A percentile compares a stretch with the other conserved stretches of the same genome.
These are phyloP conservation scores for Xylariaceae sp. DNA, from an alignment of 2,329 filamentous ascomycete genomes.

Conservation along the genomic window DNA sequence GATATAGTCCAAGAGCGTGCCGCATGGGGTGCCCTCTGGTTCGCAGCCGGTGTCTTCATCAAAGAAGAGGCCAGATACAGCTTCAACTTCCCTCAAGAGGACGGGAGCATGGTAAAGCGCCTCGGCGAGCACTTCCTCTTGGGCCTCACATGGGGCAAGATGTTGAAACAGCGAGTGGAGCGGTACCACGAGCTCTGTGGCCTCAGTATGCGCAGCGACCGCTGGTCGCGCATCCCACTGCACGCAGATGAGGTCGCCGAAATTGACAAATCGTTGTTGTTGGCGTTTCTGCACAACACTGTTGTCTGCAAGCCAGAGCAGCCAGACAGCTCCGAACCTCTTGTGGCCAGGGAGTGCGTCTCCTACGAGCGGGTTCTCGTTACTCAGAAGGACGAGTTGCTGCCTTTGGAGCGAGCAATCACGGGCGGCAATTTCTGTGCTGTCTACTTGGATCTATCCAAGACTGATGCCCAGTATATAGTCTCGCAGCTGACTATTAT, in stretches of 20 bases:
- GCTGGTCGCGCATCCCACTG: not conserved
- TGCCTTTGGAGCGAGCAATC: too few relatives aligned
- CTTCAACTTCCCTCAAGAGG: not conserved
- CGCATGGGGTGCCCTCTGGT: not conserved
- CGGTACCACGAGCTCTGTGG: not conserved
- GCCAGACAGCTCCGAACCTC: not conserved
- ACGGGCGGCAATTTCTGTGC: too few relatives aligned
- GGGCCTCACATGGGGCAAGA: not conserved
- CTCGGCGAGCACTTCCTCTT: not conserved
- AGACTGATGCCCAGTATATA: too few relatives aligned
- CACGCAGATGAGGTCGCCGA: not conserved
- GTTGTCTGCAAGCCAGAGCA: not conserved
- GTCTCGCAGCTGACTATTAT: too few relatives aligned
- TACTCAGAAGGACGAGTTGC: not conserved
- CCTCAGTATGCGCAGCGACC: not conserved
- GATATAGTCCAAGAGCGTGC: not conserved
- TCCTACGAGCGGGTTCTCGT: not conserved
- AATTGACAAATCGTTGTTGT: not conserved
- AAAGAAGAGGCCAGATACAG: not conserved
- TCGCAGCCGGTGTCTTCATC: slow-evolving; percentile 1
- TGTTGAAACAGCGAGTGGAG: not conserved
- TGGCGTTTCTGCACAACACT: slow-evolving; percentile 2
- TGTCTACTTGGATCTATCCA: too few relatives aligned
- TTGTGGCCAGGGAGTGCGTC: not conserved
- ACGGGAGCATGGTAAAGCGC: not conserved